A percentile compares a stretch with the other conserved stretches of the same genome.
Conservation (phyloP, 257 asterid species). For the Fraxinus quadrangulata region DNA sequence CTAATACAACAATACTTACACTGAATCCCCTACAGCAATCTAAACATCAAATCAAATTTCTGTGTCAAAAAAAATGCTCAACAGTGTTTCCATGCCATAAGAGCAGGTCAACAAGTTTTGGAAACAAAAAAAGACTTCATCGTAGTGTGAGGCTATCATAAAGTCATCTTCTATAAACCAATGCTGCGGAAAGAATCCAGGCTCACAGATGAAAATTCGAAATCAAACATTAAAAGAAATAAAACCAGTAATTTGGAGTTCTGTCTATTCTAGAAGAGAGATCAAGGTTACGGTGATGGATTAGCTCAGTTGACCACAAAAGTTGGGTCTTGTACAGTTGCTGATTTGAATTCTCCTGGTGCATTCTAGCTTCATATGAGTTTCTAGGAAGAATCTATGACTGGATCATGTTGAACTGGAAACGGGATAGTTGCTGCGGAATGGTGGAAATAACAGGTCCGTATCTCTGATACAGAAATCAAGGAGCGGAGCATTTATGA, state of each 20-base stretch:
- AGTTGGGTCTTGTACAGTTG: conserved; percentile 12
- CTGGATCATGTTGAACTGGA: conserved; percentile 96
- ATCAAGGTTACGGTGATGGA: conserved; percentile 26
- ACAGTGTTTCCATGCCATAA: conserved; percentile 16
- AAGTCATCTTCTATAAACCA: neutral
- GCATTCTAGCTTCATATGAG: conserved; percentile 1
- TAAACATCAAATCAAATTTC: neutral
- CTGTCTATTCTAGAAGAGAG: conserved; percentile 25
- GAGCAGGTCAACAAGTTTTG: neutral
- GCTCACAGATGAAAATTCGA: neutral
- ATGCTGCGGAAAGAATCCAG: neutral
- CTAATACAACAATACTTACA: neutral
- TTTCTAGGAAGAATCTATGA: conserved; percentile 32
- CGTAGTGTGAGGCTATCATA: neutral
- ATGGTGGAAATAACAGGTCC: conserved; percentile 98
- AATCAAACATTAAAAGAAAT: conserved; percentile 10
- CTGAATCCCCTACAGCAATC: neutral
- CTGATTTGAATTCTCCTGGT: conserved; percentile 19
- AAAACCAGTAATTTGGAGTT: neutral
- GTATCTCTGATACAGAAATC: conserved; percentile 67
- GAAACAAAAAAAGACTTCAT: neutral
- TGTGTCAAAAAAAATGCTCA: neutral
- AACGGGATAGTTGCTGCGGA: conserved; percentile 96
- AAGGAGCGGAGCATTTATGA: conserved; percentile 19
- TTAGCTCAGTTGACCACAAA: conserved; percentile 21